Evolutionary conservation across 345 rosid genomes (phyloP).

Genomic region (Nephelium lappaceum): DNA sequence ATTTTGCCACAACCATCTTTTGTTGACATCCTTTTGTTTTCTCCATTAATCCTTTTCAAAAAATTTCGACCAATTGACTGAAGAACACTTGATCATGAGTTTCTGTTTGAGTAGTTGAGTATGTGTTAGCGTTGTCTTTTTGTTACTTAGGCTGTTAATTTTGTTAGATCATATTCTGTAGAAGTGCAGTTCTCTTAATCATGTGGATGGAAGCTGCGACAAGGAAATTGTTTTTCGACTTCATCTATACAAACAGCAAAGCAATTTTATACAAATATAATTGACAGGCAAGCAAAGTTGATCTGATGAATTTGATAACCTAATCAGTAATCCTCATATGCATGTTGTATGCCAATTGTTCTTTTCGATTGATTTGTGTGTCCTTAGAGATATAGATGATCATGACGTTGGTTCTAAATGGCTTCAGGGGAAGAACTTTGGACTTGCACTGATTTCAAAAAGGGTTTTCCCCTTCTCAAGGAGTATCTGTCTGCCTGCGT

Average conservation of each 20-base stretch:
- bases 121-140: background rate
- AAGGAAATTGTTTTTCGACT: background rate
- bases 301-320: background rate
- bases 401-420: background rate
- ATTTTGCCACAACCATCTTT: background rate
- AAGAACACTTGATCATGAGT: background rate
- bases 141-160: background rate
- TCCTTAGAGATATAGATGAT: background rate
- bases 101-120: slow-evolving; percentile 1
- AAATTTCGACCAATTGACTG: background rate
- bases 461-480: background rate
- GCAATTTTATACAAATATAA: background rate
- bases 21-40: background rate
- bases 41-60: background rate
- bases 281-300: background rate
- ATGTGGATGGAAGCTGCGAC: background rate
- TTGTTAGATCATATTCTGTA: background rate
- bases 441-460: background rate
- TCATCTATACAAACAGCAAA: background rate
- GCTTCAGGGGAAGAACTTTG: background rate
- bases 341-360: too few species aligned
- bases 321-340: background rate
- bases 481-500: too few species aligned
- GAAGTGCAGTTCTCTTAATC: background rate
- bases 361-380: too few species aligned